Base-by-base conservation (phyloP, 306 rosid genomes). In the Nissolia schottii region DNA sequence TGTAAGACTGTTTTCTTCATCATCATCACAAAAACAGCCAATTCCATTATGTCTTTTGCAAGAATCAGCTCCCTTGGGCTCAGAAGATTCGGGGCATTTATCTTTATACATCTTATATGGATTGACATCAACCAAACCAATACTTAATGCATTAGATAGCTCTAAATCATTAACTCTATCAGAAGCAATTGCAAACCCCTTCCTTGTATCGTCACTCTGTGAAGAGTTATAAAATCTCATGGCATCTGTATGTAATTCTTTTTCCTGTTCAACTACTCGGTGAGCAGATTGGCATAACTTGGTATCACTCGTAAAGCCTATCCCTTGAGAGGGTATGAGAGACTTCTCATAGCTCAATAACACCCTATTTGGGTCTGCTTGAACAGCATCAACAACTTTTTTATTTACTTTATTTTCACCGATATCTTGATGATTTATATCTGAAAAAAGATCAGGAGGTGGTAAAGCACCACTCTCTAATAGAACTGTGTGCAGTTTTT, bases 381-480 rank as follows among this genome's bases (percentile, higher is more conserved):
- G 90, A 68, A 82, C 74, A 70, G 84, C 75, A 67, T 80, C 84
- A 66, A 56, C 80, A 15, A 16, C 66, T 50, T 59, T 76, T 27
- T 50, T 73, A 75, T 73, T 73, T 57, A 46, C 73, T 70, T 75
- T 82, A 7, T 75, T 77, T 79, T 75, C 83, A 70, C 81, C 81
- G 46, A 57, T 74, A 64, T 82, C 85, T 25, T 74, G 90, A 27
- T 89, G 40, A 72, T 84, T 87, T 68, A 89, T 87, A 80, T 89
- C 86, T 25, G 93, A 79, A 87, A 89, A 92, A 62, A 92, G 86
- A 82, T 89, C 97, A 45, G 93, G 87, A 54, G 96, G 97, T 81
- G 96, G 99, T 25, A 91, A 81, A 22, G 97, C 99, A 20, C 96
- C 97, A 64, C 93, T 91, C 83, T 91, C 99, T 85, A 89, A 81